A percentile compares a stretch with the other conserved stretches of the same genome.
phyloP scores from a whole-genome alignment of 805 yeast species.

The Barnettozyma populi region DNA sequence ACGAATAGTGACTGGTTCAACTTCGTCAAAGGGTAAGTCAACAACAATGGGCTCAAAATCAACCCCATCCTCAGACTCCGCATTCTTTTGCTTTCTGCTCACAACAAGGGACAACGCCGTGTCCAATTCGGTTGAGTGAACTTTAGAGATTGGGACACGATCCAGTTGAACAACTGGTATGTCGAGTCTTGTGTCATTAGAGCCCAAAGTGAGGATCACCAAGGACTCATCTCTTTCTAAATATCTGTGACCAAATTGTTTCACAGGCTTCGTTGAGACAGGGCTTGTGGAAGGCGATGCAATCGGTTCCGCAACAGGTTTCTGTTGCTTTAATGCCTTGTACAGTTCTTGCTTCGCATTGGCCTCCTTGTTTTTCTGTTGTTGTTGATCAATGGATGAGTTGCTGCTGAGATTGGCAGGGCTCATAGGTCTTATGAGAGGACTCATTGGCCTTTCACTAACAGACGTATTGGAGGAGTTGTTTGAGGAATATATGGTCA shows the following conservation, averaged over 20 bases:
- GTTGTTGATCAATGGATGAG: constrained; percentile 18
- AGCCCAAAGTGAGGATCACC: constrained; percentile 78
- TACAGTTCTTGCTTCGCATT: constrained; percentile 18
- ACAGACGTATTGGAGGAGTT: constrained; percentile 15
- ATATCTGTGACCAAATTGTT: constrained; percentile 81
- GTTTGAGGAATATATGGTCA: constrained; percentile 2
- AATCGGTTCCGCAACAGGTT: neutral
- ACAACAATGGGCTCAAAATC: constrained; percentile 59
- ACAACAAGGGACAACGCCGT: constrained; percentile 78
- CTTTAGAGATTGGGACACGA: constrained; percentile 68
- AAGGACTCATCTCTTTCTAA: constrained; percentile 56
- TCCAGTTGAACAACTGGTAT: constrained; percentile 61
- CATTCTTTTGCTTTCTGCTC: constrained; percentile 23
- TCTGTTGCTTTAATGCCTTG: constrained; percentile 11
- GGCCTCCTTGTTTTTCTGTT: constrained; percentile 13
- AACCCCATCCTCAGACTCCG: constrained; percentile 9
- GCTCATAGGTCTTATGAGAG: neutral
- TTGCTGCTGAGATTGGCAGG: constrained; percentile 4
- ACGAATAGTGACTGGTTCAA: constrained; percentile 69
- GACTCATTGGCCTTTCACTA: constrained; percentile 8
- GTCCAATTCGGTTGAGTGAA: constrained; percentile 78
- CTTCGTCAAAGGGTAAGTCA: constrained; percentile 80
- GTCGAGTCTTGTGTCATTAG: constrained; percentile 66
- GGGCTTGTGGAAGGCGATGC: neutral
- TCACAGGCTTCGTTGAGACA: constrained; percentile 44